Percentiles rank a stretch among this genome's conserved stretches.
Evolutionary conservation across 345 rosid species (phyloP).

Genomic region (Erucastrum elatum): DNA sequence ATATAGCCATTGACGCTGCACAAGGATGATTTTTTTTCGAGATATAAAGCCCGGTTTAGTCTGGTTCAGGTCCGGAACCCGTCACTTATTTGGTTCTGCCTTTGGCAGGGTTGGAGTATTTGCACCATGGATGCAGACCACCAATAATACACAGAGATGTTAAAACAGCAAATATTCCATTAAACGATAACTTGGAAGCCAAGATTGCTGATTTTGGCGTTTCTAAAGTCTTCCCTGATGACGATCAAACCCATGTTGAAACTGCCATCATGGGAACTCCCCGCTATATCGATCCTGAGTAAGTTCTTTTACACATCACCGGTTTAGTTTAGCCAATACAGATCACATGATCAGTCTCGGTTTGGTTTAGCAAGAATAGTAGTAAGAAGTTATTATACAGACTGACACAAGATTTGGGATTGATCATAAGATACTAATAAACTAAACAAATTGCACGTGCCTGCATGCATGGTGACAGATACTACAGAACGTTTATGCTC

Average conservation of each 20-base stretch:
- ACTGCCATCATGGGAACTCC: constrained; percentile 48
- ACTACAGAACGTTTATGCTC: constrained; percentile 30
- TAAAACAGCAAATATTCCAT: constrained; percentile 38
- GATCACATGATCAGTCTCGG: background rate
- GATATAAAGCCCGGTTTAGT: background rate
- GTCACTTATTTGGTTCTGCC: too few relatives aligned
- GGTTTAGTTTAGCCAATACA: background rate
- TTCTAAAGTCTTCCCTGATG: constrained; percentile 43
- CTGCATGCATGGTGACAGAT: constrained; percentile 19
- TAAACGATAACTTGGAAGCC: constrained; percentile 48
- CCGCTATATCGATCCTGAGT: constrained; percentile 45
- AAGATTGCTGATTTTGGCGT: constrained; percentile 55
- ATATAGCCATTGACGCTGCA: constrained; percentile 57
- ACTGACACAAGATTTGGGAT: too few relatives aligned
- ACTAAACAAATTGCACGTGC: background rate
- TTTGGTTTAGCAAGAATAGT: background rate
- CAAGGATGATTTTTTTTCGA: constrained; percentile 46
- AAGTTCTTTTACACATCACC: background rate
- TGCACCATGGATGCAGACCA: constrained; percentile 44
- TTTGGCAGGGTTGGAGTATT: constrained; percentile 37
- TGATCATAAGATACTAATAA: too few relatives aligned
- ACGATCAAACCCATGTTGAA: constrained; percentile 37
- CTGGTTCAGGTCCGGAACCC: background rate
- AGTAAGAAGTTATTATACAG: too few relatives aligned
- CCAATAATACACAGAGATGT: constrained; percentile 43